phyloP scores from a whole-genome alignment of 352 stramenopile genomes.

The Phytophthora syringae region DNA sequence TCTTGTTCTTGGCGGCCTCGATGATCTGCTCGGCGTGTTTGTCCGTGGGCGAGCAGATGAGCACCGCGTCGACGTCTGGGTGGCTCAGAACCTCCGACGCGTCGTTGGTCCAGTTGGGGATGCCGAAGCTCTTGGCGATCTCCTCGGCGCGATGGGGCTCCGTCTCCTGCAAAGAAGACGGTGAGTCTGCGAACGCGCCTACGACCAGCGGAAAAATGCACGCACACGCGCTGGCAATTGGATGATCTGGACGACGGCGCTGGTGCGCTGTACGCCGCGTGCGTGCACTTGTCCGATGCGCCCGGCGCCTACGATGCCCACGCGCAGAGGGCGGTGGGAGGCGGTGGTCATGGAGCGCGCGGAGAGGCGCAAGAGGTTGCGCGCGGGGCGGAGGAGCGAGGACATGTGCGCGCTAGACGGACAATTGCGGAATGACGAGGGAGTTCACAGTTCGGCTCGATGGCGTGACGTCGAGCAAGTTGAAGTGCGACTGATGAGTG shows the following conservation, averaged over 20 bases:
- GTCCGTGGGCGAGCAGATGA: constrained; percentile 96
- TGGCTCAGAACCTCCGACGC: constrained; percentile 93
- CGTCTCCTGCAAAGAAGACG: constrained; percentile 15
- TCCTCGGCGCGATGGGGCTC: constrained; percentile 39
- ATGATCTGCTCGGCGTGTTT: constrained; percentile 96
- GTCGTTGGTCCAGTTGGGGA: constrained; percentile 71
- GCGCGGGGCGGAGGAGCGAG: constrained; percentile 10
- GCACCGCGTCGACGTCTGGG: constrained; percentile 94
- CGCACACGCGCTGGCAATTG: constrained; percentile 30
- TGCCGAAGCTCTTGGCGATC: constrained; percentile 49
- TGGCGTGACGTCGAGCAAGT: constrained; percentile 21
- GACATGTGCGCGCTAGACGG: constrained; percentile 1
- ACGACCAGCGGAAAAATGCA: background rate
- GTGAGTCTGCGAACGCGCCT: too few relatives aligned
- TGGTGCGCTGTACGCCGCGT: constrained; percentile 52
- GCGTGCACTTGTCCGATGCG: constrained; percentile 75
- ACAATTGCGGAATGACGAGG: constrained; percentile 11
- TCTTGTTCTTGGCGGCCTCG: constrained; percentile 89
- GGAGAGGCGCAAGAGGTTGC: constrained; percentile 11
- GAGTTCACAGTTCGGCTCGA: background rate
- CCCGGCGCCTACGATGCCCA: constrained; percentile 74
- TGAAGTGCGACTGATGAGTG: constrained; percentile 24
- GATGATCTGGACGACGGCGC: constrained; percentile 56
- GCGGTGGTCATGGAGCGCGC: constrained; percentile 23
- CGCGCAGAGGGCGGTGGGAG: constrained; percentile 41